Evolutionary conservation across 352 stramenopile genomes (phyloP), one percentile per base, ranked within the genome.

Genomic region (Pythium aquatile): DNA sequence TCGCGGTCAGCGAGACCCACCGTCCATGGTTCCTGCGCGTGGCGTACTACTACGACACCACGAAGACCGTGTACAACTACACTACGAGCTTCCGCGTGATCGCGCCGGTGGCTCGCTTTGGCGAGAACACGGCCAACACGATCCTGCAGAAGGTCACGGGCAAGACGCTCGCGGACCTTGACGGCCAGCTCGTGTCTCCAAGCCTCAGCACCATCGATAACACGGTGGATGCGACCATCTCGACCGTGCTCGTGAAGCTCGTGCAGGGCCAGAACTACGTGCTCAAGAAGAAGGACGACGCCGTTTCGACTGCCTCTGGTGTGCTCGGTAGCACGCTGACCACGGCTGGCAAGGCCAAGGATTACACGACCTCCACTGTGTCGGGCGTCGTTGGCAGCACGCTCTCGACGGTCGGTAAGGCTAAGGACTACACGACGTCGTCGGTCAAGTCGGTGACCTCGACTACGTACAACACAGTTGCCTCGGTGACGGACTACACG

Each of bases 1-100:
- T 70, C 5, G 47, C 63, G 28, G 51, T 65, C 17, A 51, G 61
- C 16, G 63, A 70, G 26, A 70, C 63, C 17, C 72, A 91, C 55
- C 82, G 82, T 2, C 82, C 82, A 28, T 88, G 78, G 77, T 91
- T 88, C 61, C 83, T 83, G 70, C 79, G 82, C 26, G 76, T 72
- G 48, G 85, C 80, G 59, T 93, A 90, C 71, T 93, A 93, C 69
- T 93, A 93, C 68, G 75, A 88, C 62, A 89, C 79, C 46, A 79
- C 75, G 32, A 93, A 93, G 81, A 80, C 69, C 29, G 77, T 93
- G 67, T 93, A 93, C 73, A 76, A 83, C 72, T 93, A 93, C 74
- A 84, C 84, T 48, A 93, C 84, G 42, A 91, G 84, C 70, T 93
- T 93, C 69, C 71, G 75, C 29, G 72, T 87, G 48, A 76, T 93